These are phyloP conservation scores for Amyloporia xantha DNA, from an alignment of 768 basidiomycete genomes.

Conservation along the genomic window DNA sequence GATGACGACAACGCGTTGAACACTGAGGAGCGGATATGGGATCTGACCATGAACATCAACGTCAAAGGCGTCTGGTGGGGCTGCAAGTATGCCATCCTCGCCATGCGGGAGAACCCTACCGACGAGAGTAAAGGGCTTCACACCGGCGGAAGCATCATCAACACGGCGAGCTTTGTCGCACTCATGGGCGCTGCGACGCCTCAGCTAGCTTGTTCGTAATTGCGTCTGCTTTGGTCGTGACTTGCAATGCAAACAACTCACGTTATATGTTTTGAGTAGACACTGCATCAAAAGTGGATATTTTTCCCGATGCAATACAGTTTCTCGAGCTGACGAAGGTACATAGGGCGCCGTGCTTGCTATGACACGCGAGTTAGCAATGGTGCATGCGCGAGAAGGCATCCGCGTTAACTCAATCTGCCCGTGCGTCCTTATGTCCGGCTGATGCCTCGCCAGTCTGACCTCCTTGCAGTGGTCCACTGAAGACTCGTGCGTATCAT, in stretches of 20 bases:
- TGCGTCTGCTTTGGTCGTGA: neutral
- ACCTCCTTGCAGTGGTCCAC: constrained; percentile 60
- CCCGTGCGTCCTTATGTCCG: constrained; percentile 66
- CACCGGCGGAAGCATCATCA: constrained; percentile 89
- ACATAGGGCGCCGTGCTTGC: constrained; percentile 89
- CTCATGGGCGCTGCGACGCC: constrained; percentile 95
- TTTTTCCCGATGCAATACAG: neutral
- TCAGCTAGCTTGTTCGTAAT: constrained; percentile 87
- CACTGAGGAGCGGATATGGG: constrained; percentile 97
- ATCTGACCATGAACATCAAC: constrained; percentile 88
- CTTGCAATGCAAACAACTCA: neutral
- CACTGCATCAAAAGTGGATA: constrained; percentile 82
- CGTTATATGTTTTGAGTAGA: constrained; percentile 48
- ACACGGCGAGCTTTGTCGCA: constrained; percentile 96
- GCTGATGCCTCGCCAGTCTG: too few species aligned
- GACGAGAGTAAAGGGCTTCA: constrained; percentile 77
- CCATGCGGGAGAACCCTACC: constrained; percentile 89
- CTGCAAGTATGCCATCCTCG: constrained; percentile 93
- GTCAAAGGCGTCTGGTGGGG: constrained; percentile 99
- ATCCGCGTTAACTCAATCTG: constrained; percentile 95
- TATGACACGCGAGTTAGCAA: constrained; percentile 96
- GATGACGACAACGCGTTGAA: constrained; percentile 92
- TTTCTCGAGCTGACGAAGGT: neutral
- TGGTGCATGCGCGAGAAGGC: constrained; percentile 96
- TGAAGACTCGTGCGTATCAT: constrained; percentile 76